phyloP scores from a whole-genome alignment of 495 filamentous ascomycete species.

The Choiromyces venosus region DNA sequence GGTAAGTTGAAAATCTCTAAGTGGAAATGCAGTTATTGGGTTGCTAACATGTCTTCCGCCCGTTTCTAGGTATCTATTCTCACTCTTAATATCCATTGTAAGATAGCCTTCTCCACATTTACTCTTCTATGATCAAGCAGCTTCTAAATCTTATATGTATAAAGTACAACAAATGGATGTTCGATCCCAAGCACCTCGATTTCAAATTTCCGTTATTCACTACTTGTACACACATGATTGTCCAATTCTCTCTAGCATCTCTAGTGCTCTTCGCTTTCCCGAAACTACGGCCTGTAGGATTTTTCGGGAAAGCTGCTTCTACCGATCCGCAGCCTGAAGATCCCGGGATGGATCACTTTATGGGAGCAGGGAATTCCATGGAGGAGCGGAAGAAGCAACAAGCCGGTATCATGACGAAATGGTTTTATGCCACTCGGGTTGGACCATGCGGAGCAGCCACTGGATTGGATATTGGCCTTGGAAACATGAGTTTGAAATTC shows the following conservation, averaged over 20 bases:
- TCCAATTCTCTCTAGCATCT: slow-evolving; percentile 81
- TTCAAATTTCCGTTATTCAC: slow-evolving; percentile 96
- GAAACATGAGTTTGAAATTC: slow-evolving; percentile 91
- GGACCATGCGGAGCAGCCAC: slow-evolving; percentile 90
- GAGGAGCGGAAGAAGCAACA: slow-evolving; percentile 58
- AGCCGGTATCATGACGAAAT: slow-evolving; percentile 65
- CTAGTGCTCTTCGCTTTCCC: slow-evolving; percentile 78
- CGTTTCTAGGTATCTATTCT: slow-evolving; percentile 61
- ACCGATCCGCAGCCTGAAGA: slow-evolving; percentile 25
- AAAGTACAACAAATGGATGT: slow-evolving; percentile 99
- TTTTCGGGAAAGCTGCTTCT: slow-evolving; percentile 34
- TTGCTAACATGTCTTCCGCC: slow-evolving; percentile 11
- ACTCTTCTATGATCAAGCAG: slow-evolving; percentile 13
- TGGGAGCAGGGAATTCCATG: slow-evolving; percentile 19
- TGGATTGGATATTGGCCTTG: slow-evolving; percentile 90
- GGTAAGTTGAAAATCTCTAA: slow-evolving; percentile 50
- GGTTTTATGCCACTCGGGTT: slow-evolving; percentile 88
- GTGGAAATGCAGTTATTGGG: background rate
- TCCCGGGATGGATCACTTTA: slow-evolving; percentile 6
- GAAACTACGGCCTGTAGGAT: slow-evolving; percentile 62
- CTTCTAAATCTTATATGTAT: slow-evolving; percentile 14
- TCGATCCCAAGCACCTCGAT: slow-evolving; percentile 72
- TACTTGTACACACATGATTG: slow-evolving; percentile 89
- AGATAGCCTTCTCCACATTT: slow-evolving; percentile 43
- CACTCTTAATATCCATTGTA: slow-evolving; percentile 89